Conservation (phyloP, 441 rosid genomes). For the Populus tomentosa region DNA sequence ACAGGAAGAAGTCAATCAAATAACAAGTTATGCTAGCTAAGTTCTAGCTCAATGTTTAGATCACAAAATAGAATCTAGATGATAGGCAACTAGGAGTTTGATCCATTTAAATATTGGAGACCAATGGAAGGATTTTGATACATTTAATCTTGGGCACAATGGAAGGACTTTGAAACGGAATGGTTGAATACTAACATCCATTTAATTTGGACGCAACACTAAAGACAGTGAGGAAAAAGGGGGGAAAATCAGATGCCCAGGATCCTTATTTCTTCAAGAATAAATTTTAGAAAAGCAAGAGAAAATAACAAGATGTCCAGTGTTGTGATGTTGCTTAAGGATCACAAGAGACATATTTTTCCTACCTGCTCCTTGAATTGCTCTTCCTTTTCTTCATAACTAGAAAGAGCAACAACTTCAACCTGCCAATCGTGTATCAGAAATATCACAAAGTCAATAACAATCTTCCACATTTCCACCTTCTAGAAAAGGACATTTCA, state of each 20-base stretch:
- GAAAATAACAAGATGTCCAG: not conserved
- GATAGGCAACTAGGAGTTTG: not conserved
- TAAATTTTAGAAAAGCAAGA: not conserved
- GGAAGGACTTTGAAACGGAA: not conserved
- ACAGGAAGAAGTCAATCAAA: constrained; percentile 3
- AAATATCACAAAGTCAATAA: constrained; percentile 8
- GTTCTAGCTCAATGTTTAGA: constrained; percentile 1
- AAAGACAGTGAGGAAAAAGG: not conserved
- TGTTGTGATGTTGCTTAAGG: not conserved
- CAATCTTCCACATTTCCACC: not conserved
- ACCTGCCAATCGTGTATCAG: constrained; percentile 48
- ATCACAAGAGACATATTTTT: not conserved
- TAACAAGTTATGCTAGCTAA: not conserved
- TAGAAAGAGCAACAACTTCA: constrained; percentile 95
- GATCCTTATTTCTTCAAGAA: not conserved
- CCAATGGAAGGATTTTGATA: too few relatives aligned
- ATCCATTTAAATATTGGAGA: too few relatives aligned
- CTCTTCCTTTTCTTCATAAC: constrained; percentile 98
- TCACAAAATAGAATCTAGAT: constrained; percentile 2
- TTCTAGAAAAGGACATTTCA: not conserved
- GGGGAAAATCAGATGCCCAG: not conserved
- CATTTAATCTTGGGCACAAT: not conserved
- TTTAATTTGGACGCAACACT: not conserved
- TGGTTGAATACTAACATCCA: not conserved
- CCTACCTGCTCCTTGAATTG: constrained; percentile 92